Evolutionary conservation across 1,284 basidiomycete genomes (phyloP).

Genomic region (Cerioporus squamosus): DNA sequence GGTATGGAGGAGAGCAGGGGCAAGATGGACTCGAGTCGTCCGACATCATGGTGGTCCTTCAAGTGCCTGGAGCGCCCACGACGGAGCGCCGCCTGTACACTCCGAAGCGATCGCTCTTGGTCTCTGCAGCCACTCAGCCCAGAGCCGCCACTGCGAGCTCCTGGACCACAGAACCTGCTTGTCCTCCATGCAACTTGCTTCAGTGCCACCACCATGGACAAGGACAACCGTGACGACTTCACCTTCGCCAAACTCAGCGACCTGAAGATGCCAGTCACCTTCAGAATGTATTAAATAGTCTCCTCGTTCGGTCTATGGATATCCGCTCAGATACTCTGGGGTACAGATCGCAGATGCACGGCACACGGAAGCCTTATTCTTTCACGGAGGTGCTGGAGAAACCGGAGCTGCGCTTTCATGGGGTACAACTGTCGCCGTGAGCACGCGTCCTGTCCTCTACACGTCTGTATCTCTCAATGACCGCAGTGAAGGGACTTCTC

Average conservation of each 20-base stretch:
- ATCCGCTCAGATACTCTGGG: neutral
- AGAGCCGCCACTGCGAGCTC: neutral
- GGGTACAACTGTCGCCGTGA: conserved; percentile 74
- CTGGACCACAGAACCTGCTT: too few species aligned
- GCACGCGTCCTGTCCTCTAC: conserved; percentile 33
- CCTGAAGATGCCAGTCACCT: conserved; percentile 83
- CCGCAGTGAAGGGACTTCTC: conserved; percentile 67
- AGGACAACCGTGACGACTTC: conserved; percentile 81
- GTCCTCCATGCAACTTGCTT: neutral
- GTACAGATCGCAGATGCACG: conserved; percentile 83
- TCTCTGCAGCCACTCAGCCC: neutral
- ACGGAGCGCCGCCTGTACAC: conserved; percentile 1
- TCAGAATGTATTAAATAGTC: conserved; percentile 81
- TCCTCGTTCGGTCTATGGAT: neutral
- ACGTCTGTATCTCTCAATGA: conserved; percentile 21
- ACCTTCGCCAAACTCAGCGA: conserved; percentile 90
- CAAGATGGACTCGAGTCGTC: neutral
- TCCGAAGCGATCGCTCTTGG: conserved; percentile 9
- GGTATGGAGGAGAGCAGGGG: neutral
- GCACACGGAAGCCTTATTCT: conserved; percentile 67
- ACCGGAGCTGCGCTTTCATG: conserved; percentile 79
- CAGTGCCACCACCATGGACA: conserved; percentile 56
- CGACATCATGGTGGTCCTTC: conserved; percentile 9
- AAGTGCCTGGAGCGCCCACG: conserved; percentile 2
- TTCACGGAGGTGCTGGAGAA: conserved; percentile 80